Conservation (phyloP, 345 rosid species). For the Salix koriyanagi region DNA sequence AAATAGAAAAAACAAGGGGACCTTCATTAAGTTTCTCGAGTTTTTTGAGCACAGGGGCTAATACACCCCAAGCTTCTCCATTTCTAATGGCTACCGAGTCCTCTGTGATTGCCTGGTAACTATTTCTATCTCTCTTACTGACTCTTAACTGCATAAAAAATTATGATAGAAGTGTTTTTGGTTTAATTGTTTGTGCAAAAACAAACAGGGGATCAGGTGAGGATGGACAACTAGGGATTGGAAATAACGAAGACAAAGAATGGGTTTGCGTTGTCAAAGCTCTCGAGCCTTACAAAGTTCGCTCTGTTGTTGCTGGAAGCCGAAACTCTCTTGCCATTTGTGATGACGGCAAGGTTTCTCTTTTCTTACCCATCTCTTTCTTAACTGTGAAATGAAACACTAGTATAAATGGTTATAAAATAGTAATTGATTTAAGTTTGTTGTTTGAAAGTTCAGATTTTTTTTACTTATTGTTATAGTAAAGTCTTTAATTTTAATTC, state of each 20-base stretch:
- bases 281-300: conserved; percentile 59
- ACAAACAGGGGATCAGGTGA: conserved; percentile 91
- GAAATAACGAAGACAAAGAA: conserved; percentile 72
- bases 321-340: conserved; percentile 98
- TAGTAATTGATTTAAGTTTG: neutral
- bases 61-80: neutral
- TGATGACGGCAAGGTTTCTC: conserved; percentile 77
- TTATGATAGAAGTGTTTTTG: neutral
- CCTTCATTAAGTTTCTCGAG: no score
- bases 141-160: neutral
- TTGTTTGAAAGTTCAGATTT: neutral
- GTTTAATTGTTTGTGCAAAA: neutral
- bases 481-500: neutral
- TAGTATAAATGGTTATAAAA: neutral
- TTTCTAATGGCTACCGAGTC: neutral
- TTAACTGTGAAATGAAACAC: neutral
- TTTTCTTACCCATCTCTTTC: conserved; percentile 1
- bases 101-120: conserved; percentile 6
- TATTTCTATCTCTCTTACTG: neutral
- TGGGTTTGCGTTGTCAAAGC: conserved; percentile 68
- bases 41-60: no score
- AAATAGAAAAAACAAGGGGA: no score
- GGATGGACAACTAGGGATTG: conserved; percentile 94
- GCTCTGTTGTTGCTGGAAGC: conserved; percentile 92
- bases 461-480: neutral